Evolutionary conservation across 1,284 basidiomycete species (phyloP), one percentile per base, ranked within the genome.

Genomic region (Mycocalia duriaeana): DNA sequence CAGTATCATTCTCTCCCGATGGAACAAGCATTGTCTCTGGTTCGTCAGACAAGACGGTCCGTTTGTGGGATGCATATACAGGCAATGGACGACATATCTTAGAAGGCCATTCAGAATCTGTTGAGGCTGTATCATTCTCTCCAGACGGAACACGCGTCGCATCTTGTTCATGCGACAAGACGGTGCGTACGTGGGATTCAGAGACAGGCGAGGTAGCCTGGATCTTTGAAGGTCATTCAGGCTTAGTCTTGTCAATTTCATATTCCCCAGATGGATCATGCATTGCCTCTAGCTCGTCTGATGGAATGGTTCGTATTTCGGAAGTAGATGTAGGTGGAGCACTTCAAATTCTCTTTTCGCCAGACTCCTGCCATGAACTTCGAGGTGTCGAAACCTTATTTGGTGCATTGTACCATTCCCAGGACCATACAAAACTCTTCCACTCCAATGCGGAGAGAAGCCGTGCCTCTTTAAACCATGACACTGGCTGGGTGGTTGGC

Each of bases 1-100:
- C 31, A 14, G 31, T 34, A 3, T 13, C 31, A 34, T 34, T 34
- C 31, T 34, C 5, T 14, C 31, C 31, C 4, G 31, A 34, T 34
- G 31, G 31, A 34, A 34, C 13, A 34, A 14, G 4, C 31, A 26
- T 53, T 7, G 44, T 45, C 8, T 53, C 51, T 19, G 49, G 51
- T 9, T 48, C 49, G 16, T 1, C 4, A 26, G 43, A 50, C 42
- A 35, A 18, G 3, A 47, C 38, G 2, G 36, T 53, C 20, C 25
- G 45, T 25, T 45, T 50, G 6, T 53, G 51, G 51, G 44, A 53
- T 41, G 34, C 37, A 40, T 13, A 38, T 16, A 48, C 42, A 28
- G 40, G 43, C 22, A 22, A 47, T 23, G 40, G 3, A 7, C 3
- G 42, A 13, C 26, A 41, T 16, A 39, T 40, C 22, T 31, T 49